Percentiles rank a stretch among this genome's conserved stretches.
These are phyloP conservation scores for Eucalyptus curtisii DNA, from an alignment of 345 rosid genomes.

Conservation along the genomic window DNA sequence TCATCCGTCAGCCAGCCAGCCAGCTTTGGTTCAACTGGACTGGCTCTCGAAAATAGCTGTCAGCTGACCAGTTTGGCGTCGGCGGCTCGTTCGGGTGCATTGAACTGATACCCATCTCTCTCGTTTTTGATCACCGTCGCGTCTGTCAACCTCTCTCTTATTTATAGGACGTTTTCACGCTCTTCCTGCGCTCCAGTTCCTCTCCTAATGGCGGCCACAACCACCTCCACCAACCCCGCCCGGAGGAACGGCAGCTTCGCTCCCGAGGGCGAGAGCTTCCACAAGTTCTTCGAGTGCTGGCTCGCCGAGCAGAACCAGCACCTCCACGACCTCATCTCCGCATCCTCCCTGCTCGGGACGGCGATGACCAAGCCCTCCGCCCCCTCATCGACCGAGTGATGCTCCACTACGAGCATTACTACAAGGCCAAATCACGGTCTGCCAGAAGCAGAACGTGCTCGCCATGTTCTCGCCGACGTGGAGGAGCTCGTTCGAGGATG, in stretches of 20 bases:
- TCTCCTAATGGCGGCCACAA: background rate
- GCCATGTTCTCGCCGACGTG: constrained; percentile 30
- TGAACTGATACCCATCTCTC: background rate
- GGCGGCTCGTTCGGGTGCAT: background rate
- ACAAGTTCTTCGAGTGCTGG: constrained; percentile 26
- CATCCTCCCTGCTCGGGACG: background rate
- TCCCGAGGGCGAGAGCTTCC: constrained; percentile 7
- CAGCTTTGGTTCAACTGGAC: background rate
- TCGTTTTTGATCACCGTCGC: background rate
- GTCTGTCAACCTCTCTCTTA: background rate
- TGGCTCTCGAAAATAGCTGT: background rate
- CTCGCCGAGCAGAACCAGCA: constrained; percentile 19
- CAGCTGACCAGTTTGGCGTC: background rate
- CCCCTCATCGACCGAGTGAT: constrained; percentile 5
- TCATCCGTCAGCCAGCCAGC: too few relatives aligned
- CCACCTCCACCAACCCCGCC: background rate
- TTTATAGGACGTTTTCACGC: background rate
- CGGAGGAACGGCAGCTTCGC: background rate
- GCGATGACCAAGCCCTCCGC: background rate
- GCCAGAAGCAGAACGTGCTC: constrained; percentile 12
- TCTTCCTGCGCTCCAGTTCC: background rate
- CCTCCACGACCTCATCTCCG: constrained; percentile 17
- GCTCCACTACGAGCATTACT: constrained; percentile 35
- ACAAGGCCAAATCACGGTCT: constrained; percentile 15
- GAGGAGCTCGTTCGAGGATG: constrained; percentile 29